Percentiles rank a stretch among this genome's conserved stretches.
phyloP scores from a whole-genome alignment of 2,329 filamentous ascomycete species.

The Simplicillium aogashimaense region DNA sequence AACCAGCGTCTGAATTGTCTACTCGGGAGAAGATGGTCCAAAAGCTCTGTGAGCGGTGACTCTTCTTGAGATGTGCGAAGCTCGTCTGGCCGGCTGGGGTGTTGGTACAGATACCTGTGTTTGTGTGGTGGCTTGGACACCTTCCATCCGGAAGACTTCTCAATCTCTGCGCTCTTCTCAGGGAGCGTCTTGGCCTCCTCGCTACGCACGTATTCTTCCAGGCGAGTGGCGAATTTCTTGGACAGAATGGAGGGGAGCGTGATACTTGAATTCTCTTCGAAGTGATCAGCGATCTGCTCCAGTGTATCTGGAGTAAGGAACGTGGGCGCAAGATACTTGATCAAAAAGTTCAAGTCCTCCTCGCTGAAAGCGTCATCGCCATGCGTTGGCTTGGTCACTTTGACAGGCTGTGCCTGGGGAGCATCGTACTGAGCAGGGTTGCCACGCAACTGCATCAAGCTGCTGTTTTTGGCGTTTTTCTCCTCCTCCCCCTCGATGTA shows the following conservation, averaged over 20 bases:
- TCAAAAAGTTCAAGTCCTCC: conserved; percentile 76
- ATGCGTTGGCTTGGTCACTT: conserved; percentile 26
- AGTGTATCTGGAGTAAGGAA: conserved; percentile 90
- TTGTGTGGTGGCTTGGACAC: conserved; percentile 89
- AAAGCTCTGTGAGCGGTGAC: conserved; percentile 63
- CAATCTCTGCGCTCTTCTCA: conserved; percentile 42
- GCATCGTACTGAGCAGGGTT: conserved; percentile 84
- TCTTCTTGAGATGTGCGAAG: conserved; percentile 26
- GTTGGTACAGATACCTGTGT: conserved; percentile 80
- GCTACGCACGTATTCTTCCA: conserved; percentile 62
- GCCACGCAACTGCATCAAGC: conserved; percentile 84
- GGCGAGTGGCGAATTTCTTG: conserved; percentile 61
- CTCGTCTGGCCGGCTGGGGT: conserved; percentile 33
- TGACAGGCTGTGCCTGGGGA: conserved; percentile 53
- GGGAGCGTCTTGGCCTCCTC: conserved; percentile 44
- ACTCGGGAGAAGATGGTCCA: conserved; percentile 77
- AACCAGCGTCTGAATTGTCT: conserved; percentile 85
- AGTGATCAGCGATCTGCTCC: conserved; percentile 69
- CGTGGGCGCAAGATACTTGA: conserved; percentile 80
- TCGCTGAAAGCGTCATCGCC: conserved; percentile 57
- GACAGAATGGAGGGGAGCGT: conserved; percentile 71
- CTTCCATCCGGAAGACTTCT: conserved; percentile 53
- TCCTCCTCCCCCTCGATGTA: conserved; percentile 84
- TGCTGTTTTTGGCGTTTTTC: conserved; percentile 79
- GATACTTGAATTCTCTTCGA: conserved; percentile 75